Percentiles rank a stretch among this genome's conserved stretches.
These are phyloP conservation scores for Rhexocercosporidium sp. DNA, from an alignment of 2,329 filamentous ascomycete species.

Conservation along the genomic window DNA sequence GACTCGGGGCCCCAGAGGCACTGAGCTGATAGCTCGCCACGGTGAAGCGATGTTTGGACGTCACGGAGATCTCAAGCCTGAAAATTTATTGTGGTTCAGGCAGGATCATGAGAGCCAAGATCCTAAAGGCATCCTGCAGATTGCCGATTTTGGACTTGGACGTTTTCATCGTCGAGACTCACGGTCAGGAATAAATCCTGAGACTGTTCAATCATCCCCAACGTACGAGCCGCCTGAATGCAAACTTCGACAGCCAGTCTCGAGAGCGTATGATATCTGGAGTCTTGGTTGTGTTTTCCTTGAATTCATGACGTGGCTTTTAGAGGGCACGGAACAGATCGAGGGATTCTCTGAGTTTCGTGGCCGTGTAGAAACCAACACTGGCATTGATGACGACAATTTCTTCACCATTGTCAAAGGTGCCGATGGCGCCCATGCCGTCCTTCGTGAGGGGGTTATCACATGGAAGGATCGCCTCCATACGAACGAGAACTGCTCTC, in stretches of 20 bases:
- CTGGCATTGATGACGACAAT: conserved; percentile 28
- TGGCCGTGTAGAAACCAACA: conserved; percentile 6
- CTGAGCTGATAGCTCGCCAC: conserved; percentile 15
- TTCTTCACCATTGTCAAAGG: conserved; percentile 30
- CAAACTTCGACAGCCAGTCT: conserved; percentile 39
- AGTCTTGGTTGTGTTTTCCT: conserved; percentile 45
- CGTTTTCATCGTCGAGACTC: conserved; percentile 44
- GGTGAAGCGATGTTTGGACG: conserved; percentile 38
- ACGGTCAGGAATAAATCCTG: conserved; percentile 37
- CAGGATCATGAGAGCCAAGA: conserved; percentile 39
- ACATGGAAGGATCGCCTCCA: conserved; percentile 23
- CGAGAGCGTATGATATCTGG: conserved; percentile 46
- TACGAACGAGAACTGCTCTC: conserved; percentile 23
- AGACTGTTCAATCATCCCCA: conserved; percentile 27
- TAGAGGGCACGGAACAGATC: conserved; percentile 35
- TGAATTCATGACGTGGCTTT: conserved; percentile 46
- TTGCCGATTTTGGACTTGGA: conserved; percentile 34
- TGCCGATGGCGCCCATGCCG: conserved; percentile 4
- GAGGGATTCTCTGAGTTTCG: conserved; percentile 25
- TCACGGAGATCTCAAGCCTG: conserved; percentile 35
- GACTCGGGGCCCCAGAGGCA: too few species aligned
- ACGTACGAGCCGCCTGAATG: conserved; percentile 50
- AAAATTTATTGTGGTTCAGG: conserved; percentile 32
- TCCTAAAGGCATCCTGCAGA: conserved; percentile 24
- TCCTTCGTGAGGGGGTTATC: conserved; percentile 17